Evolutionary conservation across 768 basidiomycete species (phyloP), one percentile per base, ranked within the genome.

Genomic region (Boletus tomentosulus): DNA sequence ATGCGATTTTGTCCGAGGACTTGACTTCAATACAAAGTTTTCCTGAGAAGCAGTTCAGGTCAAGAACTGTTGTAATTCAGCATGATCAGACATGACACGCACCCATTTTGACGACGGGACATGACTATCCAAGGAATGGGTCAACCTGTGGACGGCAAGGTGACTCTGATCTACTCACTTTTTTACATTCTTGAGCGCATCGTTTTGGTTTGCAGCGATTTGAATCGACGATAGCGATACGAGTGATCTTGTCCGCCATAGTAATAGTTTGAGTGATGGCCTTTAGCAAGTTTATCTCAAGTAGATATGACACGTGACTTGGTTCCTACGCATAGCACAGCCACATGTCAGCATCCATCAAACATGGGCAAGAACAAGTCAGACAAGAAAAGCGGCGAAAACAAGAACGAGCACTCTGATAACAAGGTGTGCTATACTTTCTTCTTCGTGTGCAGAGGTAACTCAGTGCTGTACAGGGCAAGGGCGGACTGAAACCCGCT

Each of bases 11-110:
- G 75, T 97, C 95, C 8, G 85, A 82, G 13, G 96, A 70, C 71
- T 93, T 95, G 60, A 99, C 97, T 74, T 98, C 97, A 62, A 98
- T 98, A 78, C 97, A 99, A 24, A 99, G 79, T 74, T 97, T 98
- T 16, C 97, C 92, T 94, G 61, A 5, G 22, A 42, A 27, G 19
- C 6, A n/a, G 3, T 3, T 33, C 19, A 1, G 24, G 28, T 50
- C 19, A 19, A 19, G 19, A 19, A 19, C 19, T 19, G 19, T 19
- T 19, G 48, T 16, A 10, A 39, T 34, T 46, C 24, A 28, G 38
- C 22, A 22, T 9, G 55, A 58, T 53, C 50, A 35, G 51, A 42
- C 19, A 48, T 45, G 46, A 47, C 15, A 67, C 78, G 54, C 66
- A 91, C 92, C 94, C 94, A 97, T 97, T 76, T 92, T 92, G 52